Conservation (phyloP, 805 yeast genomes). For the Saturnispora silvae region DNA sequence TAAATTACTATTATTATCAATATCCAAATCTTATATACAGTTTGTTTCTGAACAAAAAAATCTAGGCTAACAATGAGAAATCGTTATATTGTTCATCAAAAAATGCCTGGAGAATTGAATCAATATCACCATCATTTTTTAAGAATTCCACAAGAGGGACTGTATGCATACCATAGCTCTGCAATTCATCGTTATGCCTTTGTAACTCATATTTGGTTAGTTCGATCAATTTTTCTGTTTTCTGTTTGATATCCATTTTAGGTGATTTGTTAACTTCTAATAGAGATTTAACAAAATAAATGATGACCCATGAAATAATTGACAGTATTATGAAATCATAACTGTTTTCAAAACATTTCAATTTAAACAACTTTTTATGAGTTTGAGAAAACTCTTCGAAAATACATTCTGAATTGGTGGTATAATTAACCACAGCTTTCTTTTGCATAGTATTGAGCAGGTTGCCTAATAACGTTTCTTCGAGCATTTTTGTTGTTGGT, state of each 20-base stretch:
- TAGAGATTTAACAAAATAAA: conserved; percentile 3
- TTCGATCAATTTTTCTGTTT: background rate
- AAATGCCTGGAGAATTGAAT: conserved; percentile 1
- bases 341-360: background rate
- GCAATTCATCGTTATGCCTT: background rate
- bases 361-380: background rate
- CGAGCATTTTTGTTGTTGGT: background rate
- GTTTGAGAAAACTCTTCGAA: background rate
- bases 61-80: too few relatives aligned
- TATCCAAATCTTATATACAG: too few relatives aligned
- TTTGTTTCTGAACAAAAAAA: too few relatives aligned
- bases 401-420: background rate
- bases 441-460: background rate
- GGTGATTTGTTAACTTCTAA: background rate
- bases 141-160: background rate
- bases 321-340: background rate
- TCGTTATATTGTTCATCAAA: background rate
- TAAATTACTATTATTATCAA: too few relatives aligned
- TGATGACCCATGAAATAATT: background rate
- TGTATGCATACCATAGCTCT: background rate
- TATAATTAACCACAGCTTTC: background rate
- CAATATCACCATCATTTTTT: conserved; percentile 4
- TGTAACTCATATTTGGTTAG: background rate
- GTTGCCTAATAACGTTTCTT: conserved; percentile 1
- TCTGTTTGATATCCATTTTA: background rate